These are phyloP conservation scores for Marsdenia floribunda DNA, from an alignment of 257 asterid genomes.

Conservation along the genomic window DNA sequence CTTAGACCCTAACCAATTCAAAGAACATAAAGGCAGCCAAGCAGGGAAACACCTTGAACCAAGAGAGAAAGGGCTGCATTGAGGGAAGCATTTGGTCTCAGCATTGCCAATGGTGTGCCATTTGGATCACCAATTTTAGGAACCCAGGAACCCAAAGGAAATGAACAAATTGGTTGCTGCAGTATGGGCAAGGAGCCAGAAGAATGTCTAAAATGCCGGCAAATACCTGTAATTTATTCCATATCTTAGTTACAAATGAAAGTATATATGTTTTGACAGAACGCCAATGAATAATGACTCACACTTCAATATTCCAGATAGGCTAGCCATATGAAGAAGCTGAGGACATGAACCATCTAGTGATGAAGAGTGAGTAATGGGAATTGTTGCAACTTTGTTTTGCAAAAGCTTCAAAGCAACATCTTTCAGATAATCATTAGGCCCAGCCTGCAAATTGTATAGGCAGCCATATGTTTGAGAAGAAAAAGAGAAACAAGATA, in stretches of 20 bases:
- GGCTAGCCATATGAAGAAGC: conserved; percentile 65
- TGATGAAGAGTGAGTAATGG: conserved; percentile 61
- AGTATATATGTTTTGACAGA: conserved; percentile 3
- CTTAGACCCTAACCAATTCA: background rate
- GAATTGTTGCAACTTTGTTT: conserved; percentile 54
- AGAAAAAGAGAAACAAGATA: conserved; percentile 11
- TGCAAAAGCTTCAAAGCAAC: conserved; percentile 60
- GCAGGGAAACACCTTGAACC: conserved; percentile 48
- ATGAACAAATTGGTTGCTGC: conserved; percentile 60
- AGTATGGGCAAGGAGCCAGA: conserved; percentile 71
- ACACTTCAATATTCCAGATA: conserved; percentile 71
- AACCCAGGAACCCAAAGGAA: conserved; percentile 77
- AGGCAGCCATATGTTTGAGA: conserved; percentile 4
- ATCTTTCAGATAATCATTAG: conserved; percentile 57
- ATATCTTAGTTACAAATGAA: conserved; percentile 15
- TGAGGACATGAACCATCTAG: conserved; percentile 59
- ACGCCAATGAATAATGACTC: conserved; percentile 24
- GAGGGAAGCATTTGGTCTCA: conserved; percentile 58
- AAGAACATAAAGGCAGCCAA: conserved; percentile 9
- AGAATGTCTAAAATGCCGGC: conserved; percentile 71
- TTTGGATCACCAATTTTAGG: conserved; percentile 65
- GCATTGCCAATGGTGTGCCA: conserved; percentile 59
- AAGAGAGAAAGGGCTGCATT: conserved; percentile 58
- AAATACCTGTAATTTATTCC: conserved; percentile 41
- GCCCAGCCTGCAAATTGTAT: conserved; percentile 49